Evolutionary conservation across 441 rosid species (phyloP), one percentile per base, ranked within the genome.

Genomic region (Kokia cookei): DNA sequence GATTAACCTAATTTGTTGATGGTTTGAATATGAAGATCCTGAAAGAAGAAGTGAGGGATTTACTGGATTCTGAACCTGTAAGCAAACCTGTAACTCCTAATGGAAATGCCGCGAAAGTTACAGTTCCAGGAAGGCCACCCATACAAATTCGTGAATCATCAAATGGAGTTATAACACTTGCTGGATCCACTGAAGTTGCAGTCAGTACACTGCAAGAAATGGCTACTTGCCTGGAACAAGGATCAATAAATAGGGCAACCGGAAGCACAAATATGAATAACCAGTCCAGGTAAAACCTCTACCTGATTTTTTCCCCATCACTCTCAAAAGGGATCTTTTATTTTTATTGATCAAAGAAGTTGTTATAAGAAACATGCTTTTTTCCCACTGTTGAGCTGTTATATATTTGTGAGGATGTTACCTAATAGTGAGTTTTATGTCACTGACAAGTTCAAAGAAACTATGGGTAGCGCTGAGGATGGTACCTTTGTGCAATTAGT

Each of bases 211-310:
- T 84, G 72, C 88, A 85, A 78, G 94, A 88, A 77, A 88, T 86
- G 92, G 85, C 86, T 73, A 78, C 88, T 72, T 86, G 92, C 80
- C 74, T 88, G 77, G 89, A 88, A 79, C 89, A 85, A 77, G 92
- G 92, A 72, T 86, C 92, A 19, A 67, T 84, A 77, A 80, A 82
- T 60, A 84, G 92, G 54, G 90, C 92, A 43, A 88, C 92, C 2
- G 92, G 90, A 73, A 86, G 89, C 79, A 88, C 92, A 70, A 88
- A 88, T 82, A 88, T 88, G 92, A 88, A 88, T 80, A 85, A 84
- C 75, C 86, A 77, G 69, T 88, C 92, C 2, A 88, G 92, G 92
- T 88, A 73, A 73, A 72, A 17, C 66, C 69, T 37, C 58, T 24
- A 75, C 45, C 12, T 29, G 54, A 69, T 69, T 27, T 24, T 48